Conservation (phyloP, 2,329 filamentous ascomycete genomes). For the Aspergillus luchuensis region DNA sequence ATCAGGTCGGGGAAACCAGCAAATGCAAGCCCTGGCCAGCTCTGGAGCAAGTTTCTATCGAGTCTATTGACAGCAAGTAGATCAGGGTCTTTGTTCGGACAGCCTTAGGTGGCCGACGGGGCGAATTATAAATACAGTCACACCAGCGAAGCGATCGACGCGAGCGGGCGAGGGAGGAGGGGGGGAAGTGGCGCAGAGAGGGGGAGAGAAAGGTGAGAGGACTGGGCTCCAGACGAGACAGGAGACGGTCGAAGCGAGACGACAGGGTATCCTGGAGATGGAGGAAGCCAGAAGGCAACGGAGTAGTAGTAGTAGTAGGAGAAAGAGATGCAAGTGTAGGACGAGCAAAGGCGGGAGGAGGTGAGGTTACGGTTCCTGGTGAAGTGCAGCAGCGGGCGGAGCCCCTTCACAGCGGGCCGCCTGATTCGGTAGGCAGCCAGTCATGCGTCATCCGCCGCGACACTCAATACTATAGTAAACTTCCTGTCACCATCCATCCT, state of each 20-base stretch:
- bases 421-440: constrained; percentile 13
- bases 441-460: constrained; percentile 17
- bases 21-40: not conserved
- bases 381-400: constrained; percentile 17
- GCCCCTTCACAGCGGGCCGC: constrained; percentile 8
- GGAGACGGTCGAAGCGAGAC: not conserved
- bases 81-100: not conserved
- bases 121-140: constrained; percentile 1
- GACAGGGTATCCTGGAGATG: constrained; percentile 7
- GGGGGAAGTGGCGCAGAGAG: constrained; percentile 3
- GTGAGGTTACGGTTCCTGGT: constrained; percentile 14
- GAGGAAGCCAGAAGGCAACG: not conserved
- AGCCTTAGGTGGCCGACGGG: not conserved
- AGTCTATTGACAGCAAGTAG: not conserved
- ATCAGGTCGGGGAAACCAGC: not conserved
- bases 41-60: not conserved
- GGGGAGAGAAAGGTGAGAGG: not conserved
- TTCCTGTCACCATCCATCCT: not conserved
- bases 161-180: not conserved
- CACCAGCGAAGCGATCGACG: not conserved
- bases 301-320: not conserved
- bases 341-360: constrained; percentile 6
- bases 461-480: not conserved
- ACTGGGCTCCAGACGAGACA: not conserved
- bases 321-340: not conserved